Evolutionary conservation across 176 grass and related monocot genomes (phyloP), one percentile per base, ranked within the genome.

Genomic region (Zea luxurians): DNA sequence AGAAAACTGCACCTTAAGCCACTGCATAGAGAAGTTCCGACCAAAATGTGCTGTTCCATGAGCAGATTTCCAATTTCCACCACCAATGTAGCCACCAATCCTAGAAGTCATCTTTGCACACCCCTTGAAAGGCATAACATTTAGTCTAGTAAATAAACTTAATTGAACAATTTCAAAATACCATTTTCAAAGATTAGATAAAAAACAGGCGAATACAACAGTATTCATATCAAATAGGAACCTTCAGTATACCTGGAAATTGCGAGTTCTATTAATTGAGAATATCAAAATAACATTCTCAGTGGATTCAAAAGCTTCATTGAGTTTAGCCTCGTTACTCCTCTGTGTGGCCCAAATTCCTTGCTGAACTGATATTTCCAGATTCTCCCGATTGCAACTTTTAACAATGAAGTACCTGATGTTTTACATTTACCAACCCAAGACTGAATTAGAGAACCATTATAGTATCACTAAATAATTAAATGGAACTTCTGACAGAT

Each of bases 201-300:
- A 66, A 42, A 68, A 21, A 15, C 62, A 27, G 27, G 27, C 27
- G 1, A 50, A 45, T 70, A 41, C 7, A 45, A 37, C 2, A 61
- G 45, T 17, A 80, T 55, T 73, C 36, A 45, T 46, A 89, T 47
- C 59, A 80, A 83, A 81, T 11, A 83, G 27, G 11, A 84, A 52
- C 50, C 60, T 13, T 48, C 38, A 41, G 13, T 64, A 70, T 80
- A 99, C 96, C 92, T 99, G 96, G 68, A 99, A 99, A 92, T 99
- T 61, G 5, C 96, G 90, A 75, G 96, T 99, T 83, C 86, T 85
- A 71, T 95, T 99, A 79, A 99, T 89, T 73, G 96, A 99, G 85
- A 99, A 99, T 87, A 95, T 95, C 67, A 99, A 83, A 82, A 99
- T 99, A 81, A 99, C 96, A 89, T 99, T 99, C 44, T 99, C 96